Evolutionary conservation across 1,284 basidiomycete species (phyloP), one percentile per base, ranked within the genome.

Genomic region (Melampsora americana): DNA sequence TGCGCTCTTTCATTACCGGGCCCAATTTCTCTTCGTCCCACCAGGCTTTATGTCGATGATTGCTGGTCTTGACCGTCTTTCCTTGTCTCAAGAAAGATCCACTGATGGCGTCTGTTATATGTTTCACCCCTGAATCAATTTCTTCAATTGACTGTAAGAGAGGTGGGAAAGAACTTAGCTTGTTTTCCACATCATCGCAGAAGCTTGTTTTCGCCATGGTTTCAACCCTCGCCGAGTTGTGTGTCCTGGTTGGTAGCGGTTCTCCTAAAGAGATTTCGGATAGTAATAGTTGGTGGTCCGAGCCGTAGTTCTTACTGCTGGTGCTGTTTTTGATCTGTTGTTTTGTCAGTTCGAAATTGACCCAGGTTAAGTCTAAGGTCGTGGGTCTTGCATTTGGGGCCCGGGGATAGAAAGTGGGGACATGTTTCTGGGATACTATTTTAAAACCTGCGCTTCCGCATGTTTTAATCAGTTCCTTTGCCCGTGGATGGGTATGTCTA

Each of bases 381-480:
- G 12, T 20, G n/a, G 44, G 44, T 23, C 30, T 48, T 2, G 44
- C 65, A 16, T 67, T 67, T 6, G 11, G 5, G 23, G 65, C n/a
- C n/a, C n/a, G n/a, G n/a, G n/a, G 53, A 32, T 5, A 67, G n/a
- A 67, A 67, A 18, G 65, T 67, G 39, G 65, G 65, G 42, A 3
- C 44, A 67, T 3, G 65, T 6, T n/a, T 32, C 4, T 9, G 44
- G 42, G 23, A 67, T 48, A 20, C 65, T 48, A 46, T 11, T 9
- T 2, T 48, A 48, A 20, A 50, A 23, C 3, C 48, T 20, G 9
- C 30, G 20, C 18, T 42, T 39, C 14, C 44, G 66, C 44, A 50
- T 30, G 14, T 67, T 14, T 18, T n/a, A 18, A 5, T 7, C 14
- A 2, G 26, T n/a, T n/a, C n/a, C n/a, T n/a, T n/a, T n/a, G n/a